Percentiles rank a stretch among this genome's conserved stretches.
Evolutionary conservation across 495 filamentous ascomycete genomes (phyloP).

Genomic region (Tuber aestivum): DNA sequence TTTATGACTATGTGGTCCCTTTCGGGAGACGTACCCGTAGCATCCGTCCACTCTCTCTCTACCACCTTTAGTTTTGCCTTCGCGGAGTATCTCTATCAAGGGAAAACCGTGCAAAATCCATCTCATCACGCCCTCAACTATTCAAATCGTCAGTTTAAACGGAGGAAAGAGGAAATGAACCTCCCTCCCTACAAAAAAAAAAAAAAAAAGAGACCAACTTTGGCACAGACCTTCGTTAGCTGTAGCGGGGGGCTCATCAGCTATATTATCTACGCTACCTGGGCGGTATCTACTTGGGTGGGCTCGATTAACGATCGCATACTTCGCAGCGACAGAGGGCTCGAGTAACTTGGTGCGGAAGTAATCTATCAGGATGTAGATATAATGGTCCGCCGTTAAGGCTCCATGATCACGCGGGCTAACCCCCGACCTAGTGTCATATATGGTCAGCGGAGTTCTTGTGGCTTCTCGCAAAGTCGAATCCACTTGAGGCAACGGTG

Average conservation of each 20-base stretch:
- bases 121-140: slow-evolving; percentile 23
- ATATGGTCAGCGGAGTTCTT: slow-evolving; percentile 14
- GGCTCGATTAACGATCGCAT: slow-evolving; percentile 22
- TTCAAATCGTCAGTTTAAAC: background rate
- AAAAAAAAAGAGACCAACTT: background rate
- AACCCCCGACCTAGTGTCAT: slow-evolving; percentile 19
- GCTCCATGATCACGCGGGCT: background rate
- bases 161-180: background rate
- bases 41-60: background rate
- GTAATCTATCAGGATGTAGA: slow-evolving; percentile 6
- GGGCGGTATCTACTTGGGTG: slow-evolving; percentile 20
- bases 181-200: background rate
- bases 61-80: background rate
- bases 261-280: slow-evolving; percentile 14
- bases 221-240: slow-evolving; percentile 11
- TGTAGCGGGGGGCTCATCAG: slow-evolving; percentile 21
- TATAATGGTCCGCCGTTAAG: slow-evolving; percentile 11
- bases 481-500: slow-evolving; percentile 4
- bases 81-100: slow-evolving; percentile 16
- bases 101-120: slow-evolving; percentile 25
- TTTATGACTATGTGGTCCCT: background rate
- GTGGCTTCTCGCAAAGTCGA: background rate
- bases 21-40: slow-evolving; percentile 2
- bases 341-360: slow-evolving; percentile 11
- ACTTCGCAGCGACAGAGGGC: slow-evolving; percentile 23